Evolutionary conservation across 2,329 filamentous ascomycete genomes (phyloP), one percentile per base, ranked within the genome.

Genomic region (Cytospora piceicola): DNA sequence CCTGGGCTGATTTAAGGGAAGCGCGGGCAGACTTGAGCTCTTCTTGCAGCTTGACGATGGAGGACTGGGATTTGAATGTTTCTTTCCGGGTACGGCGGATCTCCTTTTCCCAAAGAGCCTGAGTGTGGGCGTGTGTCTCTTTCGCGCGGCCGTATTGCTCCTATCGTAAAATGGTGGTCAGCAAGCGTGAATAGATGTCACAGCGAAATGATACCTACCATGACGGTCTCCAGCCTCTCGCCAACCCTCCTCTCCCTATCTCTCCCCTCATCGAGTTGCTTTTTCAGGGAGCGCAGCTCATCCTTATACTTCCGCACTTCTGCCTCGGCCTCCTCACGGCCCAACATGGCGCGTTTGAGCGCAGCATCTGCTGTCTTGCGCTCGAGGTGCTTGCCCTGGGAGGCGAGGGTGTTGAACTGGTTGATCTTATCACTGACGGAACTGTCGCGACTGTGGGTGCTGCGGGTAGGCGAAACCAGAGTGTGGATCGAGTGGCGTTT

Each of bases 51-150:
- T 91, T 91, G 71, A 92, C 85, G 36, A 89, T 83, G 14, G 80
- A 77, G 3, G 89, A 91, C 70, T 91, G 88, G n/a, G 86, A 84
- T 73, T 91, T 92, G 82, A 91, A 92, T 2, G 87, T 88, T 71
- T 92, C 90, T 71, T 92, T 92, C 58, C 88, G 82, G 12, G 86
- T 83, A 64, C 87, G 83, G 63, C 89, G 84, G 53, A 91, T 88
- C 75, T 92, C 90, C 74, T 92, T 92, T 72, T 92, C 90, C 85
- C 89, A 92, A 12, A 90, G 77, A 24, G 85, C 79, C 75, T 89
- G 85, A 12, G 87, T 88, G 73, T 90, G 87, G 49, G 85, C 83
- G 70, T 90, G 84, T 46, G 87, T 89, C 72, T 90, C 89, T 75
- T 92, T 92, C 60, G 86, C 84, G 67, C 87, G 87, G 34, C 86